Percentiles rank a stretch among this genome's conserved stretches.
Evolutionary conservation across 768 basidiomycete species (phyloP).

Genomic region (Boletus barrowsii): DNA sequence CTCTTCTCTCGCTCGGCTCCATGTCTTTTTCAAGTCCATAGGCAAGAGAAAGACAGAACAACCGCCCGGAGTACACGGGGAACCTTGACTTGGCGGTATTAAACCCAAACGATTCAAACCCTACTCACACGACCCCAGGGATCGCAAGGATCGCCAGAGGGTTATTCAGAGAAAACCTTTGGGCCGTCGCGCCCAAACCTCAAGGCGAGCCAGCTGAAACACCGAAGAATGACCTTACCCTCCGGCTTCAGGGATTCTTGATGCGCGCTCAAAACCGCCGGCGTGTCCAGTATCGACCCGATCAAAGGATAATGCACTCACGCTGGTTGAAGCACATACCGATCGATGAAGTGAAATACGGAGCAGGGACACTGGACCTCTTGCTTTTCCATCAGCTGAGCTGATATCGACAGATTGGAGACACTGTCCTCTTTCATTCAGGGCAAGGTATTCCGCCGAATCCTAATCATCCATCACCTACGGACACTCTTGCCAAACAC

Average conservation of each 20-base stretch:
- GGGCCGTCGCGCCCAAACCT: conserved; percentile 49
- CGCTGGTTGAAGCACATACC: conserved; percentile 38
- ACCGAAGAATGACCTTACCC: conserved; percentile 9
- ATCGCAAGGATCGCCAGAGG: conserved; percentile 50
- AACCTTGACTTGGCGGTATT: conserved; percentile 59
- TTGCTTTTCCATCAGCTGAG: background rate
- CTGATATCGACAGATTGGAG: conserved; percentile 49
- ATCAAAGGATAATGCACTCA: conserved; percentile 36
- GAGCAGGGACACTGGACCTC: conserved; percentile 30
- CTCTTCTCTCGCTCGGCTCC: conserved; percentile 15
- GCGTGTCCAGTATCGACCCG: conserved; percentile 18
- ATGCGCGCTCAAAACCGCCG: conserved; percentile 13
- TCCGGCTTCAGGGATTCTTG: conserved; percentile 24
- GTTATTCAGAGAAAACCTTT: conserved; percentile 52
- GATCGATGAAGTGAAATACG: conserved; percentile 44
- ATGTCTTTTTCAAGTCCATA: conserved; percentile 11
- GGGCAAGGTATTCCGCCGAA: conserved; percentile 36
- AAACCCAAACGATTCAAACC: conserved; percentile 42
- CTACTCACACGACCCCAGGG: conserved; percentile 61
- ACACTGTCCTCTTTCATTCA: conserved; percentile 53
- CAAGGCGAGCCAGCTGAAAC: conserved; percentile 9
- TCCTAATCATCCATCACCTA: conserved; percentile 32
- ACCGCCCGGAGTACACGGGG: conserved; percentile 21
- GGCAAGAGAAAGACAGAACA: background rate
- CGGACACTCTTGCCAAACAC: conserved; percentile 48